Evolutionary conservation across 345 rosid genomes (phyloP).

Genomic region (Stellera chamaejasme): DNA sequence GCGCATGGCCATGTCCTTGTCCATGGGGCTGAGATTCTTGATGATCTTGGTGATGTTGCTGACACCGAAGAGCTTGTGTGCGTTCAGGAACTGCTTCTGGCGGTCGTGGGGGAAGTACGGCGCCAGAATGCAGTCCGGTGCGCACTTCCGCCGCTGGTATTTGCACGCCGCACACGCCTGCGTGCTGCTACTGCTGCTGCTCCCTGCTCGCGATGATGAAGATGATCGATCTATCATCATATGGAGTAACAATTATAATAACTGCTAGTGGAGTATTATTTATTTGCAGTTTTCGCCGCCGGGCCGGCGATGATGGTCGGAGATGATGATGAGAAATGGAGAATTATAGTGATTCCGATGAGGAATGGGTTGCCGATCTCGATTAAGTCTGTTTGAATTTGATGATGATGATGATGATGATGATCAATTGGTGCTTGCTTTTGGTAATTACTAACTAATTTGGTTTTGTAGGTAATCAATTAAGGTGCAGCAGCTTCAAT

Average conservation of each 20-base stretch:
- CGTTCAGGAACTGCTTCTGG: slow-evolving; percentile 80
- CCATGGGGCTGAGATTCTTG: slow-evolving; percentile 44
- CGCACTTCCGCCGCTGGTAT: slow-evolving; percentile 90
- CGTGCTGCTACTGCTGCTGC: slow-evolving; percentile 34
- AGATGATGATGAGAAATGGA: slow-evolving; percentile 16
- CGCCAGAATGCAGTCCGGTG: slow-evolving; percentile 89
- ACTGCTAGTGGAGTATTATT: too few relatives aligned
- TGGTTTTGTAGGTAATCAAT: too few relatives aligned
- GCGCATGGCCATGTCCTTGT: slow-evolving; percentile 79
- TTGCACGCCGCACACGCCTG: slow-evolving; percentile 98
- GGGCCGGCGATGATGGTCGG: slow-evolving; percentile 8
- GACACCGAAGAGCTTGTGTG: slow-evolving; percentile 89
- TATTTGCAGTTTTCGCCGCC: neutral
- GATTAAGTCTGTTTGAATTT: slow-evolving; percentile 14
- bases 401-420: slow-evolving; percentile 2
- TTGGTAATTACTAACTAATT: slow-evolving; percentile 8
- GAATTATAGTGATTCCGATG: slow-evolving; percentile 24
- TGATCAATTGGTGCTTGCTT: slow-evolving; percentile 14
- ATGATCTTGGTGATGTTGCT: slow-evolving; percentile 87
- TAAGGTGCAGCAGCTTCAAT: too few relatives aligned
- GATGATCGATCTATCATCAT: too few relatives aligned
- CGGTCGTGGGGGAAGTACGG: slow-evolving; percentile 92
- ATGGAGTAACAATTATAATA: too few relatives aligned
- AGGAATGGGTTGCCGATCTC: slow-evolving; percentile 40
- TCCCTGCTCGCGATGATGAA: slow-evolving; percentile 1